Evolutionary conservation across 345 rosid species (phyloP), one percentile per base, ranked within the genome.

Genomic region (Eucalyptus shirleyi): DNA sequence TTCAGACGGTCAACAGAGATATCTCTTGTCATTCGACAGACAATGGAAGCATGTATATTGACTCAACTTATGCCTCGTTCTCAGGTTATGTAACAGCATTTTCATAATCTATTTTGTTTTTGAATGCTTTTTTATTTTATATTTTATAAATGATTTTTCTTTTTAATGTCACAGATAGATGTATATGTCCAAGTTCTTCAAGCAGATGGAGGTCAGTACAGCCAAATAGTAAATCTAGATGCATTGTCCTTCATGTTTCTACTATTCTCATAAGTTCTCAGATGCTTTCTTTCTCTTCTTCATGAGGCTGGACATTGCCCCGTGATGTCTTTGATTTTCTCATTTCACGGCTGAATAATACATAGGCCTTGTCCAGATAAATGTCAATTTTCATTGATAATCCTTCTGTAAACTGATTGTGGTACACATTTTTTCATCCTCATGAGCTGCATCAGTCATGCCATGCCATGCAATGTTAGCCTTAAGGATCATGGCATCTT

Each of bases 1-100:
- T n/a, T 92, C 90, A 97, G 99, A 93, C 99, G 98, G 90, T 97
- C 99, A n/a, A 98, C 96, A 16, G 99, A 98, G 93, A 94, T 98
- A 88, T 98, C 99, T 60, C 94, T 96, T 56, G 98, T 96, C 59
- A 96, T 98, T 88, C 99, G 99, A 86, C 99, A 96, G 93, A 96
- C 99, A 24, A 95, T 98, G 99, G 99, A 96, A 94, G 98, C 96
- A 13, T 95, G 96, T 94, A 98, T 98, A 88, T 77, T 96, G 92
- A 97, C 98, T 5, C 94, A 97, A 82, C 87, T 95, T 80, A 93
- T 97, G 97, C 99, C 99, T 91, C 98, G 94, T 88, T 96, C 99
- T 91, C 99, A 98, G 99, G 99, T 98, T 93, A 17, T 44, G 12
- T 60, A 44, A 21, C n/a, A 47, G 23, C 59, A 5, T 21, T 77